phyloP scores from a whole-genome alignment of 345 rosid species.

The Boechera divaricarpa region DNA sequence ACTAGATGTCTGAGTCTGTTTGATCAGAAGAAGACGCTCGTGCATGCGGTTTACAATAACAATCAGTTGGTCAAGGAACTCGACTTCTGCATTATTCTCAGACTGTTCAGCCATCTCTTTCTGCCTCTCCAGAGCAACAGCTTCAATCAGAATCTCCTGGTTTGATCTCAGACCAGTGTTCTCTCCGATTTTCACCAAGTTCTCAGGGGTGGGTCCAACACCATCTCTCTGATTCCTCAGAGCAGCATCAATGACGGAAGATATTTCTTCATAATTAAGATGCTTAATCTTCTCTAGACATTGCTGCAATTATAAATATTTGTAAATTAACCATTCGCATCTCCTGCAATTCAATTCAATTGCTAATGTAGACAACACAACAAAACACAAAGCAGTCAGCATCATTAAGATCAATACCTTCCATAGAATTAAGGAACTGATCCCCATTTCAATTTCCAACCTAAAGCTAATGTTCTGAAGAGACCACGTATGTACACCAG shows the following conservation, averaged over 20 bases:
- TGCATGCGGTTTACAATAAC: slow-evolving; percentile 72
- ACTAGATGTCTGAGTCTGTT: slow-evolving; percentile 78
- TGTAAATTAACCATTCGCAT: slow-evolving; percentile 32
- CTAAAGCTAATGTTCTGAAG: background rate
- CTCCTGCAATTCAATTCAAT: slow-evolving; percentile 17
- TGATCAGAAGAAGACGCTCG: slow-evolving; percentile 70
- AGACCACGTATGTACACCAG: background rate
- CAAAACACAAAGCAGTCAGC: slow-evolving; percentile 23
- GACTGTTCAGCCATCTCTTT: slow-evolving; percentile 94
- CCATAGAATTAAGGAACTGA: background rate
- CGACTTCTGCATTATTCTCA: slow-evolving; percentile 75
- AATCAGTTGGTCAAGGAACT: slow-evolving; percentile 74
- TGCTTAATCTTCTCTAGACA: slow-evolving; percentile 72
- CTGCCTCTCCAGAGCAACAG: slow-evolving; percentile 92
- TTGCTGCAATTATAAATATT: slow-evolving; percentile 60
- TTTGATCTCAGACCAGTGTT: slow-evolving; percentile 79
- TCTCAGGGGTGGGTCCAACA: slow-evolving; percentile 67
- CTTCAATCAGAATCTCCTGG: slow-evolving; percentile 89
- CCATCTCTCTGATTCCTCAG: slow-evolving; percentile 62
- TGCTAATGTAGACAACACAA: slow-evolving; percentile 18
- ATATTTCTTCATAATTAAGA: slow-evolving; percentile 58
- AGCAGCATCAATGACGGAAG: slow-evolving; percentile 68
- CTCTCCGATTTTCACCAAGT: slow-evolving; percentile 72
- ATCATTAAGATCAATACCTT: background rate
- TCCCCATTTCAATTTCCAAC: background rate